Percentiles rank a stretch among this genome's conserved stretches.
Evolutionary conservation across 352 stramenopile species (phyloP).

Genomic region (Globisporangium paroecandrum): DNA sequence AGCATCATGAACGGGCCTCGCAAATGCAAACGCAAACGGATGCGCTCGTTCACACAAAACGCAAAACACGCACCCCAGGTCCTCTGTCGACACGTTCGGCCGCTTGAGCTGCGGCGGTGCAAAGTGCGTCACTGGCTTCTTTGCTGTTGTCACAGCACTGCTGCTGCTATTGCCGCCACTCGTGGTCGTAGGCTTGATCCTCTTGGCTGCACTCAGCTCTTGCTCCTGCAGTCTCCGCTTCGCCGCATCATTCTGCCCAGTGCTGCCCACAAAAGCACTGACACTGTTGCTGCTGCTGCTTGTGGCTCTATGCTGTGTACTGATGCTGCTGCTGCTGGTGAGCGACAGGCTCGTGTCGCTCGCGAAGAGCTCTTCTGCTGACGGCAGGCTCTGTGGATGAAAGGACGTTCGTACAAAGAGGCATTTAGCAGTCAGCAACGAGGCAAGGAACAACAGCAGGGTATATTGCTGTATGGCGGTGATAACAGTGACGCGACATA

Average conservation of each 20-base stretch:
- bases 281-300: neutral
- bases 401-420: neutral
- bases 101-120: slow-evolving; percentile 61
- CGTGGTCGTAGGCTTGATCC: slow-evolving; percentile 1
- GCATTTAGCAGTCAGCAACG: neutral
- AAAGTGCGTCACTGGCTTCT: slow-evolving; percentile 30
- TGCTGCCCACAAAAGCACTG: neutral
- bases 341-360: slow-evolving; percentile 26
- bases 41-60: neutral
- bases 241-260: neutral
- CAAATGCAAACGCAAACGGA: neutral
- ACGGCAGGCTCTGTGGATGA: slow-evolving; percentile 23
- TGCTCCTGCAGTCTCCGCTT: slow-evolving; percentile 13
- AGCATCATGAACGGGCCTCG: neutral
- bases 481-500: neutral
- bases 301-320: slow-evolving; percentile 10
- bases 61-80: slow-evolving; percentile 35
- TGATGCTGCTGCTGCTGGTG: slow-evolving; percentile 2
- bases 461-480: neutral
- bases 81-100: slow-evolving; percentile 71
- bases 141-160: slow-evolving; percentile 12
- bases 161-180: slow-evolving; percentile 1
- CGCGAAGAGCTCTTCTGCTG: slow-evolving; percentile 46
- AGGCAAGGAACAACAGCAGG: neutral
- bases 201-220: slow-evolving; percentile 17